Evolutionary conservation across 768 basidiomycete species (phyloP), one percentile per base, ranked within the genome.

Genomic region (Postia placenta): DNA sequence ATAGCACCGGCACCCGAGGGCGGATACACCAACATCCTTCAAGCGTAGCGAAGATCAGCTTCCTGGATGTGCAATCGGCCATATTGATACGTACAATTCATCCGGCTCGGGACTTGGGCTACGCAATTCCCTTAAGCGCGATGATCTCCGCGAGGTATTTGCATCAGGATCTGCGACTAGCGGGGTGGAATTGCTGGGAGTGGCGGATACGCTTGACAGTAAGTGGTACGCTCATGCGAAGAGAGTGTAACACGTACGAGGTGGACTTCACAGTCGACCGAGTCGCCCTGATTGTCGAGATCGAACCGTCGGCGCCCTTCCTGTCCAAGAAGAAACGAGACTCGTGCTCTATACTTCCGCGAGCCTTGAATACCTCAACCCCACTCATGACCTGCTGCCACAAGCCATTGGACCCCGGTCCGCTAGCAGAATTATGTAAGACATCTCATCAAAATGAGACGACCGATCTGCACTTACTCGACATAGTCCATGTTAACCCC

Each of bases 11-110:
- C 75, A 3, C 78, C 74, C 15, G 75, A 75, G 38, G 75, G 78
- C 23, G 90, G 90, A 63, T 87, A 92, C 23, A 85, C 78, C 41
- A 92, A 62, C 22, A 91, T 74, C n/a, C 90, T 92, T 51, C 4
- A 51, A 24, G 54, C 24, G 55, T 17, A 9, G 22, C 17, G 12
- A n/a, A 33, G 7, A 11, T 11, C 19, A 24, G 2, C 3, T 17
- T 42, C 3, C 11, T 27, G 11, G 9, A 43, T 41, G 15, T 6
- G 27, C 5, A 48, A 42, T 38, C 50, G 20, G 24, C 41, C 35
- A 43, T 14, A 24, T 19, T n/a, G n/a, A n/a, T n/a, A 66, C 76
- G 46, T 67, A 85, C 85, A 87, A 67, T 71, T 88, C 83, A 54
- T 88, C 85, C 2, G 72, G 69, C 52, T 85, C 79, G 5, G 52